These are phyloP conservation scores for Cytospora leucostoma DNA, from an alignment of 2,329 filamentous ascomycete species.

Conservation along the genomic window DNA sequence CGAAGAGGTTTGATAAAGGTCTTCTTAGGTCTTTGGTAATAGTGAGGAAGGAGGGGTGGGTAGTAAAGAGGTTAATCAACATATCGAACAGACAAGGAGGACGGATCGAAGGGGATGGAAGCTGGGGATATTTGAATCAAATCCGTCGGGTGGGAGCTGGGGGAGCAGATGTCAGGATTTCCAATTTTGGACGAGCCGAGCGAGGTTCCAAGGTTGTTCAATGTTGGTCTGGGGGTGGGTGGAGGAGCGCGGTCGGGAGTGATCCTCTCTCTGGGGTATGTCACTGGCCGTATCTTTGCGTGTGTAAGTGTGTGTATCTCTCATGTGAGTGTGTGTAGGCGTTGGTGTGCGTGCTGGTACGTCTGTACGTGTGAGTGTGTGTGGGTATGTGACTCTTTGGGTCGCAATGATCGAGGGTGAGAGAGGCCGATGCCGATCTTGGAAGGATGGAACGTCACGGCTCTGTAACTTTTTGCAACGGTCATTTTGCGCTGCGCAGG, in stretches of 20 bases:
- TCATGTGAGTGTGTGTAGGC: background rate
- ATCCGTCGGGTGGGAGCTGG: background rate
- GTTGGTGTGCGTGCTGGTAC: background rate
- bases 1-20: constrained; percentile 11
- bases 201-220: background rate
- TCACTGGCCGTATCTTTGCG: background rate
- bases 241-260: background rate
- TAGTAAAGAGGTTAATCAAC: constrained; percentile 4
- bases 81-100: constrained; percentile 7
- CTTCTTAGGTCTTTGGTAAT: constrained; percentile 15
- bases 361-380: background rate
- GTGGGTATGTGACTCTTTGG: background rate
- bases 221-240: background rate
- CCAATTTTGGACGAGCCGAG: constrained; percentile 1
- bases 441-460: constrained; percentile 20
- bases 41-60: background rate
- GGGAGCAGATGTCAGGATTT: background rate
- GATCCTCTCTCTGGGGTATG: too few relatives aligned
- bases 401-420: constrained; percentile 17
- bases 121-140: constrained; percentile 26
- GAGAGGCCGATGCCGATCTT: constrained; percentile 23
- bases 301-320: background rate
- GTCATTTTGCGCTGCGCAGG: constrained; percentile 11
- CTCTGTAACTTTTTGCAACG: constrained; percentile 18
- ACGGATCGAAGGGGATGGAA: constrained; percentile 15